Percentiles rank a stretch among this genome's conserved stretches.
Evolutionary conservation across 768 basidiomycete genomes (phyloP).

Genomic region (Kwoniella bestiolae): DNA sequence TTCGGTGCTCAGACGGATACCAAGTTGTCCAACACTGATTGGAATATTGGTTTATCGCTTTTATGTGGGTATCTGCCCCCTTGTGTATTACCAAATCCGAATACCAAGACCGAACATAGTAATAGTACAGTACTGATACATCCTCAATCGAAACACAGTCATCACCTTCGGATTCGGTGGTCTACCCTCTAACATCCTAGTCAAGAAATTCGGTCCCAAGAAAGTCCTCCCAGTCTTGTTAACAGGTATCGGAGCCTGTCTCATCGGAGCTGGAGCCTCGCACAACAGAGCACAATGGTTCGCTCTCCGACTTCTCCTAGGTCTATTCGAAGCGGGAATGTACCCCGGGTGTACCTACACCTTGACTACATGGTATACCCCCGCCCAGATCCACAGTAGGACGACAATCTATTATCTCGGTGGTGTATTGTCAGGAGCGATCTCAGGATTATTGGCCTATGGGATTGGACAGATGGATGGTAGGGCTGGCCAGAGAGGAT

Average conservation of each 20-base stretch:
- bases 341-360: slow-evolving; percentile 37
- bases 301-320: slow-evolving; percentile 30
- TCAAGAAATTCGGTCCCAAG: slow-evolving; percentile 41
- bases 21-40: slow-evolving; percentile 24
- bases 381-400: slow-evolving; percentile 33
- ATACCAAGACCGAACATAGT: no score
- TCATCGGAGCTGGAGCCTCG: slow-evolving; percentile 33
- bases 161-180: slow-evolving; percentile 35
- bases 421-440: slow-evolving; percentile 31
- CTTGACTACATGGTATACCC: slow-evolving; percentile 43
- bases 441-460: slow-evolving; percentile 36
- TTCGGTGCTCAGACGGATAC: slow-evolving; percentile 33
- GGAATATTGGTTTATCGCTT: slow-evolving; percentile 42
- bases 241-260: slow-evolving; percentile 18
- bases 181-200: slow-evolving; percentile 30
- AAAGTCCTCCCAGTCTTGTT: slow-evolving; percentile 28
- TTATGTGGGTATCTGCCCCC: slow-evolving; percentile 21
- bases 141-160: no score
- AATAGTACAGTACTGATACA: no score
- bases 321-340: slow-evolving; percentile 39
- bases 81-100: not conserved
- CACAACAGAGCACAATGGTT: slow-evolving; percentile 37
- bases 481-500: slow-evolving; percentile 31
- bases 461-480: slow-evolving; percentile 32
- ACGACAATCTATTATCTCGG: slow-evolving; percentile 36